Evolutionary conservation across 495 filamentous ascomycete species (phyloP).

Genomic region (Penicillium cinerascens): DNA sequence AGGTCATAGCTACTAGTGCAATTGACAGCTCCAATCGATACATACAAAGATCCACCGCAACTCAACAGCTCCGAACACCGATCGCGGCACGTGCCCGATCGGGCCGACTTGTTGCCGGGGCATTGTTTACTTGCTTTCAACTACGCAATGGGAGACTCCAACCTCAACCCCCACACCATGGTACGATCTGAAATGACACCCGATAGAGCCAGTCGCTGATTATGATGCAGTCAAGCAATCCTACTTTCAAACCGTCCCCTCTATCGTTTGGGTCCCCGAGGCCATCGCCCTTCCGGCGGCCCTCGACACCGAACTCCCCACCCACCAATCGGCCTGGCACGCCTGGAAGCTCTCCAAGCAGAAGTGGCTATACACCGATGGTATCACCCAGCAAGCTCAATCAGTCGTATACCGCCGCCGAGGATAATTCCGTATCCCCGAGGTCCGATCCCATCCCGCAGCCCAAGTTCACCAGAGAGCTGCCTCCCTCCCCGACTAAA

Average conservation of each 20-base stretch:
- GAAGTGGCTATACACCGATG: slow-evolving; percentile 41
- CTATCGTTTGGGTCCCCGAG: slow-evolving; percentile 65
- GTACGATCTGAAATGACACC: background rate
- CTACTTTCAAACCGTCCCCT: slow-evolving; percentile 67
- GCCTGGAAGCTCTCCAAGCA: slow-evolving; percentile 43
- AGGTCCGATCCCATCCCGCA: slow-evolving; percentile 34
- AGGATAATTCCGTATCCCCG: slow-evolving; percentile 26
- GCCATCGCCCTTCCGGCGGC: slow-evolving; percentile 72
- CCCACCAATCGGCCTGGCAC: slow-evolving; percentile 38
- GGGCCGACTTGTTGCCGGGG: slow-evolving; percentile 33
- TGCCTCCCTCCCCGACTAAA: slow-evolving; percentile 44
- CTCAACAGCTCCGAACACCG: slow-evolving; percentile 12
- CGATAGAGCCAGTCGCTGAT: background rate
- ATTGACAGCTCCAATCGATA: background rate
- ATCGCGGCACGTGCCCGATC: slow-evolving; percentile 25
- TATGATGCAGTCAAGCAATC: slow-evolving; percentile 33
- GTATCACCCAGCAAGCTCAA: slow-evolving; percentile 48
- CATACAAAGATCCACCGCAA: background rate
- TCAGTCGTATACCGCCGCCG: slow-evolving; percentile 46
- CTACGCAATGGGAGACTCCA: background rate
- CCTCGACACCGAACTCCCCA: slow-evolving; percentile 48
- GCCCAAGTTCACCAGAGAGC: slow-evolving; percentile 39
- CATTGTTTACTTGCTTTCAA: slow-evolving; percentile 21
- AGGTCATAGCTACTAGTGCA: background rate
- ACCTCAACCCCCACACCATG: slow-evolving; percentile 1